A percentile compares a stretch with the other conserved stretches of the same genome.
These are phyloP conservation scores for Ganoderma lucidum DNA, from an alignment of 1,284 basidiomycete species.

Conservation along the genomic window DNA sequence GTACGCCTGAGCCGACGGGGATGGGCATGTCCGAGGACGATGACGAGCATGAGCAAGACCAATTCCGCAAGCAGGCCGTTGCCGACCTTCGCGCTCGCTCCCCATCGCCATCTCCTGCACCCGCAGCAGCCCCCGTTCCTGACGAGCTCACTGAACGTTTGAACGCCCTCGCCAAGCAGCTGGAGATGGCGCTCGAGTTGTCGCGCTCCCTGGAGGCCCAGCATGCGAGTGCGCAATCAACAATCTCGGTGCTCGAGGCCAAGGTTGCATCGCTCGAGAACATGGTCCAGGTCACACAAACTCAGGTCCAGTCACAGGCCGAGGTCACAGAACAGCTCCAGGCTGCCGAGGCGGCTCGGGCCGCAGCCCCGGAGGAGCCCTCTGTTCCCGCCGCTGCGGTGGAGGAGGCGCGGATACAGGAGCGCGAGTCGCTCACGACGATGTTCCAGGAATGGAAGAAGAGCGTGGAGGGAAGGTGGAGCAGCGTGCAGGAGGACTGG, in stretches of 20 bases:
- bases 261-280: conserved; percentile 70
- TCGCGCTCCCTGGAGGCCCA: conserved; percentile 81
- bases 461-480: conserved; percentile 81
- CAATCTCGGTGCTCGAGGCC: conserved; percentile 79
- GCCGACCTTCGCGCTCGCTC: conserved; percentile 34
- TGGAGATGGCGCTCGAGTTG: conserved; percentile 81
- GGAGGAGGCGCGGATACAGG: conserved; percentile 44
- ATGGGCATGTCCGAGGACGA: conserved; percentile 69
- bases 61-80: conserved; percentile 26
- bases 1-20: conserved; percentile 78
- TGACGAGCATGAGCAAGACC: conserved; percentile 40
- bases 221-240: conserved; percentile 80
- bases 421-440: conserved; percentile 56
- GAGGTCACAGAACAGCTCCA: conserved; percentile 56
- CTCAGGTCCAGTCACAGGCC: conserved; percentile 49
- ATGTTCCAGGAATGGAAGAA: conserved; percentile 75
- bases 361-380: conserved; percentile 36
- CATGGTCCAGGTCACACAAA: conserved; percentile 56
- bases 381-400: conserved; percentile 21
- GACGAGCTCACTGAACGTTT: conserved; percentile 80
- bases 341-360: conserved; percentile 47
- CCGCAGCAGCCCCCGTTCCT: conserved; percentile 44
- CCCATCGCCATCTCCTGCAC: conserved; percentile 30
- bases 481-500: conserved; percentile 83
- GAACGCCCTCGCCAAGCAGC: conserved; percentile 73